Conservation (phyloP, 208 protist genomes). For the Acanthamoeba triangularis region DNA sequence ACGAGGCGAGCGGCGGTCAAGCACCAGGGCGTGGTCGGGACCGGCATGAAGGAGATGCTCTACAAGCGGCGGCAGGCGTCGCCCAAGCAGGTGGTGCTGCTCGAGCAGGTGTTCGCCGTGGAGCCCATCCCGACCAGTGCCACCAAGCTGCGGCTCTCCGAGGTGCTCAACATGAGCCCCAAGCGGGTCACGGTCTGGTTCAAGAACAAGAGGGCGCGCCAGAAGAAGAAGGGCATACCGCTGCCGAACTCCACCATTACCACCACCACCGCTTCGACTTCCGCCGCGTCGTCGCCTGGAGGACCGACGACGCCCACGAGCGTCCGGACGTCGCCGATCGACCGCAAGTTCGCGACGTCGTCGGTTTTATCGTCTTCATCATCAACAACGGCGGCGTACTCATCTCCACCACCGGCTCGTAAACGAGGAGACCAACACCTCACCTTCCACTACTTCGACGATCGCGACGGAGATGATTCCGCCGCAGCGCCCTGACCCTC, state of each 20-base stretch:
- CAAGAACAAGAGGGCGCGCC: conserved; percentile 62
- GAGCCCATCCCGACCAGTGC: conserved; percentile 57
- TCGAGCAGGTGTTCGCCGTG: conserved; percentile 66
- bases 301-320: no score
- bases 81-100: conserved; percentile 67
- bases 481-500: background rate
- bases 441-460: background rate
- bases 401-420: no score
- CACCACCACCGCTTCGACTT: background rate
- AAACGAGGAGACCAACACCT: background rate
- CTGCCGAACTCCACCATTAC: background rate
- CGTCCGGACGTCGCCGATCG: background rate
- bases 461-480: background rate
- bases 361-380: no score
- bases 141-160: conserved; percentile 50
- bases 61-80: conserved; percentile 29
- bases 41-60: conserved; percentile 16
- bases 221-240: background rate
- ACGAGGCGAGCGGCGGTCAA: background rate
- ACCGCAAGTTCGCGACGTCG: background rate
- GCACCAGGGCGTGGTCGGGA: background rate
- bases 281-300: no score
- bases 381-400: background rate
- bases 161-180: conserved; percentile 60
- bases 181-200: conserved; percentile 50